Base-by-base conservation (phyloP, 352 stramenopile genomes). In the Globisporangium cystogenes region DNA sequence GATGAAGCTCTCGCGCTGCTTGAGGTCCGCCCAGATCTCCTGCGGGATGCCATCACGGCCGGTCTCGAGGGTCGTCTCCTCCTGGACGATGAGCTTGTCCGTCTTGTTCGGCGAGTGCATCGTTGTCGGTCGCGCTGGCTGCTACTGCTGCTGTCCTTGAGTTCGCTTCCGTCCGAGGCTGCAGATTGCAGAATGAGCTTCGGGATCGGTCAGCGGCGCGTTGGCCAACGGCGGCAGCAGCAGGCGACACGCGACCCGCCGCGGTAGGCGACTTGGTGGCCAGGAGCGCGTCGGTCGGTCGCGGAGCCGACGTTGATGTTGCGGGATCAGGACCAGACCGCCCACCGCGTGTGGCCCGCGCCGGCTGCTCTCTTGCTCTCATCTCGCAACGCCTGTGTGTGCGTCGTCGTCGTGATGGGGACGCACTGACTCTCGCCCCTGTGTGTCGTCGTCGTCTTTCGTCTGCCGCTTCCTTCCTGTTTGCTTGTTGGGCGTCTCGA, bases 1-100 rank as follows among this genome's bases (percentile, higher is more conserved):
- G 47, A 90, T 81, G 27, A 64, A 73, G 36, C 53, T 55, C 53
- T 76, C 65, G 56, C 82, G 67, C 60, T 72, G 52, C 43, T 70
- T 43, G 37, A 87, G 69, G 43, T 87, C 72, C 29, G 85, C 60
- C 64, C 67, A 80, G 37, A 90, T 76, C 21, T 82, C 70, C 31
- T 85, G 51, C 1, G 76, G 79, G 36, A 90, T 72, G 47, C 67
- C 66, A 27, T 85, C 70, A 43, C 53, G 70, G 6, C 64, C 64
- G 24, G 57, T 48, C 39, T 76, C 67, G 26, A 67, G 57, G 27
- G 20, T 15, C 8, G 20, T 4, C 21, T 61, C 48, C 16, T 61
- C 63, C 12, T 77, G 59, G 12, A 56, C 31, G 15, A 79, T 45
- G 29, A 79, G 67, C 59, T 79, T 80, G 26, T 80, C 70, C 8